A percentile compares a stretch with the other conserved stretches of the same genome.
Conservation (phyloP, 2,329 filamentous ascomycete species). For the Alternaria arborescens region DNA sequence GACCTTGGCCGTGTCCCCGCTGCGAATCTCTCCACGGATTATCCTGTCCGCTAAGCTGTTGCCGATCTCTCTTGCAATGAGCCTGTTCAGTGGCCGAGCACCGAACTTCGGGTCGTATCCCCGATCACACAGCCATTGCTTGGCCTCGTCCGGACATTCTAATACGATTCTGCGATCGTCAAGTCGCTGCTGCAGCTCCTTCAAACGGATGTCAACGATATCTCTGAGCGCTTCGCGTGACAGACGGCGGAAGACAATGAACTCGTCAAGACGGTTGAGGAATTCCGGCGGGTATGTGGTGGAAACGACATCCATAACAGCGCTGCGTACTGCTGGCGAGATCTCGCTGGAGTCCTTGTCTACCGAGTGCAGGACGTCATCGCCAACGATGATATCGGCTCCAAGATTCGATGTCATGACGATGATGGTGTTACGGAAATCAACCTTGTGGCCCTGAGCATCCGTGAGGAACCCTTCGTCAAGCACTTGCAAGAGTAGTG, state of each 20-base stretch:
- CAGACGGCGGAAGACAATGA: conserved; percentile 93
- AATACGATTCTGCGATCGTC: conserved; percentile 86
- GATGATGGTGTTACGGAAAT: conserved; percentile 96
- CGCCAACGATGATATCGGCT: conserved; percentile 86
- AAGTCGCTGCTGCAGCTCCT: conserved; percentile 82
- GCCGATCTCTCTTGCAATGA: conserved; percentile 89
- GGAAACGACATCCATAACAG: conserved; percentile 89
- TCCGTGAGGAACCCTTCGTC: conserved; percentile 97
- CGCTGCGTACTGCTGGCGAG: conserved; percentile 73
- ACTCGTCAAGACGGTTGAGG: conserved; percentile 94
- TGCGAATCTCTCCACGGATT: conserved; percentile 82
- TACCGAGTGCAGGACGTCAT: conserved; percentile 70
- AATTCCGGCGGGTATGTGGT: conserved; percentile 85
- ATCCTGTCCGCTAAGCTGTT: conserved; percentile 91
- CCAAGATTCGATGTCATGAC: conserved; percentile 96
- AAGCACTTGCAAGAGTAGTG: conserved; percentile 89
- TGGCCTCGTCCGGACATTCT: conserved; percentile 73
- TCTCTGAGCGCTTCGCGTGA: conserved; percentile 80
- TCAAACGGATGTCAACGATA: conserved; percentile 91
- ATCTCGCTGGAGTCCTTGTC: conserved; percentile 68
- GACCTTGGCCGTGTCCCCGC: conserved; percentile 77
- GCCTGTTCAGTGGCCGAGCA: conserved; percentile 85
- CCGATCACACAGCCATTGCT: conserved; percentile 85
- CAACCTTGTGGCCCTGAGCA: conserved; percentile 93
- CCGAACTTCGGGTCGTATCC: conserved; percentile 94